Base-by-base conservation (phyloP, 192 early-diverging fungal species). In the Chytriomyces sp. region DNA sequence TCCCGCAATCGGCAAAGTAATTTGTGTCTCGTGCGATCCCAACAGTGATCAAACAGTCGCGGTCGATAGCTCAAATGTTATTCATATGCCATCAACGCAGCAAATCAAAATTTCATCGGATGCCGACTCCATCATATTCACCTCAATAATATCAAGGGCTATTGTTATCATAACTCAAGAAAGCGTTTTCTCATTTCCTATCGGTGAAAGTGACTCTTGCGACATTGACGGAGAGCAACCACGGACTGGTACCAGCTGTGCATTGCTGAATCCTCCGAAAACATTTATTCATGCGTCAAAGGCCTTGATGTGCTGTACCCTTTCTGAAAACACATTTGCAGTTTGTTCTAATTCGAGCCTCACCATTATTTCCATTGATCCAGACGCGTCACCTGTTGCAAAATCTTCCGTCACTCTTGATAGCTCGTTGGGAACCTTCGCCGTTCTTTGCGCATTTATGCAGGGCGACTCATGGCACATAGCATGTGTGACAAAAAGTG, bases 221-320 rank as follows among this genome's bases (percentile, higher is more conserved):
- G 14, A 25, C n/a, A 14, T 31, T 14, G 26, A 44, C 10, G n/a
- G n/a, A 14, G 44, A 49, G 8, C 39, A 25, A 49, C 8, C 3
- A 0, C 22, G 28, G 12, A 8, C 14, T 14, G 14, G 26, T 3
- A 17, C 19, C 10, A 26, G 38, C 22, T 52, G 33, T 22, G 63
- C 63, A 25, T 41, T 65, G 25, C 28, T 39, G n/a, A 44, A 28
- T 33, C 40, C 63, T 7, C 63, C 63, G 10, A 40, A 65, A 32
- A 65, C 49, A 26, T 65, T 49, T 28, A 44, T 41, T 10, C 63
- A 65, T 44, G 6, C 63, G 6, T 8, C 41, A 6, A 65, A 65
- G 52, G 52, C 52, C 25, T 14, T 65, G 25, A 28, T 22, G 63
- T 41, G 14, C 14, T 25, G 17, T 17, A 26, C 28, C 17, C 19